Evolutionary conservation across 2,329 filamentous ascomycete genomes (phyloP).

Genomic region (Sclerotinia nivalis): DNA sequence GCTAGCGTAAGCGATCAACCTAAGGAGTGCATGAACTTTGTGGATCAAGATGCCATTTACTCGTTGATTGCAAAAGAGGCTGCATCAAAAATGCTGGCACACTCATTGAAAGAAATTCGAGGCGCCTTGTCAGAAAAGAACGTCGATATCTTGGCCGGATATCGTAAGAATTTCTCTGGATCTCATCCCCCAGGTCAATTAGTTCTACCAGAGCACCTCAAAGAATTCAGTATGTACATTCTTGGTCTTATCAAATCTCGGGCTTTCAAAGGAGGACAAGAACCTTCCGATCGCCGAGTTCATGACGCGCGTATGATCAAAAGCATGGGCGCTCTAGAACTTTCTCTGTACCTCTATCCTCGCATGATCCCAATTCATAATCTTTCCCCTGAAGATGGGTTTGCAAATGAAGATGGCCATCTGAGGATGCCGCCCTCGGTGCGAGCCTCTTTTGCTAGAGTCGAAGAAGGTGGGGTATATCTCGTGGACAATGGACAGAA

Average conservation of each 20-base stretch:
- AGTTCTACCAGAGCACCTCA: slow-evolving; percentile 91
- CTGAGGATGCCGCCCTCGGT: slow-evolving; percentile 78
- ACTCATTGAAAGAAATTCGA: slow-evolving; percentile 82
- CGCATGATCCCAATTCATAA: slow-evolving; percentile 92
- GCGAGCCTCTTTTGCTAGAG: slow-evolving; percentile 80
- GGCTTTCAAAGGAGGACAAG: slow-evolving; percentile 89
- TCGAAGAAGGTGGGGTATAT: slow-evolving; percentile 93
- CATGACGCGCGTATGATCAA: slow-evolving; percentile 91
- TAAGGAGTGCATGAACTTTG: slow-evolving; percentile 83
- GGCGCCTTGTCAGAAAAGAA: slow-evolving; percentile 84
- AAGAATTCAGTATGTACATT: slow-evolving; percentile 96
- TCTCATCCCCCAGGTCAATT: slow-evolving; percentile 89
- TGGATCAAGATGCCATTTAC: slow-evolving; percentile 93
- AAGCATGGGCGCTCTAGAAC: slow-evolving; percentile 80
- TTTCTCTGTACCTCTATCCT: slow-evolving; percentile 92
- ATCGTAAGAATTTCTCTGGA: slow-evolving; percentile 85
- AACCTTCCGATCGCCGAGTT: slow-evolving; percentile 85
- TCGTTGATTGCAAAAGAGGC: slow-evolving; percentile 91
- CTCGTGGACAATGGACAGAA: slow-evolving; percentile 94
- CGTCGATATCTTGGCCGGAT: slow-evolving; percentile 86
- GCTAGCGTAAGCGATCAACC: slow-evolving; percentile 86
- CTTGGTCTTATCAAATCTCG: slow-evolving; percentile 86
- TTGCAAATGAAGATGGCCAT: slow-evolving; percentile 81
- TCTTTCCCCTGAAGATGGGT: slow-evolving; percentile 82
- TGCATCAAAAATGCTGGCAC: slow-evolving; percentile 74